Evolutionary conservation across 306 rosid species (phyloP).

Genomic region (Medicago arabica): DNA sequence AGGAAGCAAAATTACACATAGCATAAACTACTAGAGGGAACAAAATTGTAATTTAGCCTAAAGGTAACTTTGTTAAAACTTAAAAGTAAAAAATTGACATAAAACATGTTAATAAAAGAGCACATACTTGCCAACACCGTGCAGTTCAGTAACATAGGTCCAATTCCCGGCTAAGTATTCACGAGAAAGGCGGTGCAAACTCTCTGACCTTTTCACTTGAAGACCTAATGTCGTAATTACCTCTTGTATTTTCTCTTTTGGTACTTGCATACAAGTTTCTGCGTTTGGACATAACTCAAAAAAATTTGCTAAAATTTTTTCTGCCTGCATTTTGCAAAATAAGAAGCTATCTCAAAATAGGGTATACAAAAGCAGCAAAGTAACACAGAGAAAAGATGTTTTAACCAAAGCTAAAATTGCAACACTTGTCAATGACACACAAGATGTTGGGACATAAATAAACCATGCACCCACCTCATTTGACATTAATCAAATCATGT

Average conservation of each 20-base stretch:
- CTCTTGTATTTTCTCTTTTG: conserved; percentile 49
- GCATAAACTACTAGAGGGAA: too few species aligned
- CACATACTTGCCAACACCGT: neutral
- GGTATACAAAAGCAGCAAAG: neutral
- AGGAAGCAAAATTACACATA: too few species aligned
- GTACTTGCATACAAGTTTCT: conserved; percentile 56
- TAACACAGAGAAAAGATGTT: too few species aligned
- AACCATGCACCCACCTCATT: too few species aligned
- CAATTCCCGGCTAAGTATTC: conserved; percentile 38
- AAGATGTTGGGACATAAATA: too few species aligned
- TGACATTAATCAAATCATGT: too few species aligned
- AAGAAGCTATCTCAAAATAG: conserved; percentile 9
- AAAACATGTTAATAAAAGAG: neutral
- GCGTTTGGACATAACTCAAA: conserved; percentile 76
- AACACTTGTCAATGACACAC: too few species aligned
- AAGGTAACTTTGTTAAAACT: too few species aligned
- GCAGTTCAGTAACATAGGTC: neutral
- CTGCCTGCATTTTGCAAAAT: conserved; percentile 52
- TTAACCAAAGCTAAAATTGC: too few species aligned
- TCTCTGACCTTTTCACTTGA: conserved; percentile 56
- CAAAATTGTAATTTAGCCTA: too few species aligned
- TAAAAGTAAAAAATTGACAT: too few species aligned
- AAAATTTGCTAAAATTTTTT: conserved; percentile 43
- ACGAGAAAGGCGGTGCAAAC: conserved; percentile 59
- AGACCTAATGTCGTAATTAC: conserved; percentile 60